These are phyloP conservation scores for Dactylonectria macrodidyma DNA, from an alignment of 2,329 filamentous ascomycete species.

Conservation along the genomic window DNA sequence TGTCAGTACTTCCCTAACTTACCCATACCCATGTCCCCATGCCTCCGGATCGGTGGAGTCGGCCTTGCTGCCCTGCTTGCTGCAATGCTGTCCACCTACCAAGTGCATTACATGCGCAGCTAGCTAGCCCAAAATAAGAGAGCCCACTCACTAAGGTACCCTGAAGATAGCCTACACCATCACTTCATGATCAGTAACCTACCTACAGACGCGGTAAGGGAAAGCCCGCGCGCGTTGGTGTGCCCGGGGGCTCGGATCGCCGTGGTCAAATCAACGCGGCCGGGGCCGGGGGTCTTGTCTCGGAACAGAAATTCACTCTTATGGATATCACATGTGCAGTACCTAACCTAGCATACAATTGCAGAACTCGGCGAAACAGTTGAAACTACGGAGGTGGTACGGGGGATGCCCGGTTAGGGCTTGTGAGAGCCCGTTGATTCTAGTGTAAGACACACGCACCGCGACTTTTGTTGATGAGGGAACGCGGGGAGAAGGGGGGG, in stretches of 20 bases:
- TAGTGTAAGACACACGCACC: too few species aligned
- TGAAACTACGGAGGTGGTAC: too few species aligned
- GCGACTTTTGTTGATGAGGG: neutral
- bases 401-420: too few species aligned
- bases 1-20: too few species aligned
- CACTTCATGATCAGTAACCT: too few species aligned
- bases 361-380: neutral
- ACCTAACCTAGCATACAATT: neutral
- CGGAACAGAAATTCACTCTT: neutral
- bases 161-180: too few species aligned
- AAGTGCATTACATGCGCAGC: neutral
- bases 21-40: neutral
- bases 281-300: conserved; percentile 8
- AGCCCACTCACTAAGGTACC: neutral
- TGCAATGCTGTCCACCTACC: neutral
- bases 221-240: too few species aligned
- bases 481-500: neutral
- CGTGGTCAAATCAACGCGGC: conserved; percentile 9
- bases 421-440: too few species aligned
- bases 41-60: neutral
- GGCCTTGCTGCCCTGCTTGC: neutral
- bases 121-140: too few species aligned
- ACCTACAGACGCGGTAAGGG: too few species aligned
- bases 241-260: conserved; percentile 3
- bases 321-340: neutral